These are phyloP conservation scores for Zasmidium cellare DNA, from an alignment of 2,329 filamentous ascomycete genomes.

Conservation along the genomic window DNA sequence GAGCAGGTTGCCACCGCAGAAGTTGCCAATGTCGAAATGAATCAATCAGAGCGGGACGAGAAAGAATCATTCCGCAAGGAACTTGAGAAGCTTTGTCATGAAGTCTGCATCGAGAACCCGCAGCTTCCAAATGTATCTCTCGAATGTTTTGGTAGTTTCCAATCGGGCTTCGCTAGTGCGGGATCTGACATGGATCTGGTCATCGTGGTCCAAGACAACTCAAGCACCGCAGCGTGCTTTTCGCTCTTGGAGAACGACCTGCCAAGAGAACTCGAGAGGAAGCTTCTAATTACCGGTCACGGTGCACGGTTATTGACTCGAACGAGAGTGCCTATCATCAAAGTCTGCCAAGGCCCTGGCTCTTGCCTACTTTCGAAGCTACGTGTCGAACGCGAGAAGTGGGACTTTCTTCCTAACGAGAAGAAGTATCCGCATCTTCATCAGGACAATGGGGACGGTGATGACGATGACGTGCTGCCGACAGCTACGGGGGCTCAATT, in stretches of 20 bases:
- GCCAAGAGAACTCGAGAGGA: conserved; percentile 73
- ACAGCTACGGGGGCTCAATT: not conserved
- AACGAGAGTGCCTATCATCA: conserved; percentile 84
- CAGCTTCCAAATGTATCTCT: conserved; percentile 58
- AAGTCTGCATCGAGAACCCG: conserved; percentile 54
- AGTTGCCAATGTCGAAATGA: conserved; percentile 63
- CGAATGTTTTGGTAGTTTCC: conserved; percentile 78
- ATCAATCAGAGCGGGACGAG: conserved; percentile 60
- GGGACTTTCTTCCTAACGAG: conserved; percentile 60
- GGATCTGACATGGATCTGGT: conserved; percentile 90
- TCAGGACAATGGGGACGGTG: conserved; percentile 20
- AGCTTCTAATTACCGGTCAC: conserved; percentile 68
- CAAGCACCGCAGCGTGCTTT: conserved; percentile 26
- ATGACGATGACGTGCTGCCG: conserved; percentile 5
- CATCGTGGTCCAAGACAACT: conserved; percentile 59
- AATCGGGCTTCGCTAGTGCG: conserved; percentile 81
- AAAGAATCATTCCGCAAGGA: conserved; percentile 70
- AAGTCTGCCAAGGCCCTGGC: conserved; percentile 73
- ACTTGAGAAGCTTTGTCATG: conserved; percentile 65
- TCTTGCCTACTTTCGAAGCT: conserved; percentile 62
- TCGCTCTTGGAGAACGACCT: conserved; percentile 56
- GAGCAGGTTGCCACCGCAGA: conserved; percentile 46
- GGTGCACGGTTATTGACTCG: conserved; percentile 75
- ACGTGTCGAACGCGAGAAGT: conserved; percentile 65
- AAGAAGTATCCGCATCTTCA: conserved; percentile 43